Conservation (phyloP, 306 rosid genomes). For the Cucurbita argyrosperma region DNA sequence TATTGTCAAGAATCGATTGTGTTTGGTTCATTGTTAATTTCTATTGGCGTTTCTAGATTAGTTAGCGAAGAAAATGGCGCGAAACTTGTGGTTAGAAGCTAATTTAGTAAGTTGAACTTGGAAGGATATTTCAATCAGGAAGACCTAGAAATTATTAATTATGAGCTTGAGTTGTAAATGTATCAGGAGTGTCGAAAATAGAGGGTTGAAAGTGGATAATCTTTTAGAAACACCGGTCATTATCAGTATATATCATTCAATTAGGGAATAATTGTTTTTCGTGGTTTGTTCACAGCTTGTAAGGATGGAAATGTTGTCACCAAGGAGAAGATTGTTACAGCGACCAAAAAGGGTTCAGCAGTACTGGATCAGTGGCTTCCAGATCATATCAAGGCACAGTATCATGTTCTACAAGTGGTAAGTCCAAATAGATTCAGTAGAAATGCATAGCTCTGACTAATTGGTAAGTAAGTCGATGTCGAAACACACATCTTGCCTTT, state of each 20-base stretch:
- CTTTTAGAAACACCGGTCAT: not conserved
- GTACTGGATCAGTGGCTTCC: constrained; percentile 85
- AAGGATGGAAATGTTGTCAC: constrained; percentile 16
- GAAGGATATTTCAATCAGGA: not conserved
- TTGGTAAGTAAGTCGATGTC: not conserved
- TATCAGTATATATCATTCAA: not conserved
- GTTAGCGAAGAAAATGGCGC: not conserved
- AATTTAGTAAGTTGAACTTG: not conserved
- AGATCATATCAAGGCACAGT: constrained; percentile 47
- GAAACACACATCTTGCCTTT: not conserved
- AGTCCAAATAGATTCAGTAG: constrained; percentile 9
- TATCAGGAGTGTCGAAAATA: not conserved
- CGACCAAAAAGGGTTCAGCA: constrained; percentile 79
- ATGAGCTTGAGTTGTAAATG: not conserved
- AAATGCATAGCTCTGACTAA: not conserved
- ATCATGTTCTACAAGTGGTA: constrained; percentile 72
- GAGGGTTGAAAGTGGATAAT: not conserved
- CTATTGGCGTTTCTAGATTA: not conserved
- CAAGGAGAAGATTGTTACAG: constrained; percentile 54
- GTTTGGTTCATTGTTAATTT: not conserved
- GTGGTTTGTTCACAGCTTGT: constrained; percentile 17
- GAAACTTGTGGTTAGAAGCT: not conserved
- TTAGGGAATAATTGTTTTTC: not conserved
- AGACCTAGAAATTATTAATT: not conserved
- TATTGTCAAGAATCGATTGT: not conserved